Conservation (phyloP, 108 stramenopile species). For the Halocafeteria seosinensis region DNA sequence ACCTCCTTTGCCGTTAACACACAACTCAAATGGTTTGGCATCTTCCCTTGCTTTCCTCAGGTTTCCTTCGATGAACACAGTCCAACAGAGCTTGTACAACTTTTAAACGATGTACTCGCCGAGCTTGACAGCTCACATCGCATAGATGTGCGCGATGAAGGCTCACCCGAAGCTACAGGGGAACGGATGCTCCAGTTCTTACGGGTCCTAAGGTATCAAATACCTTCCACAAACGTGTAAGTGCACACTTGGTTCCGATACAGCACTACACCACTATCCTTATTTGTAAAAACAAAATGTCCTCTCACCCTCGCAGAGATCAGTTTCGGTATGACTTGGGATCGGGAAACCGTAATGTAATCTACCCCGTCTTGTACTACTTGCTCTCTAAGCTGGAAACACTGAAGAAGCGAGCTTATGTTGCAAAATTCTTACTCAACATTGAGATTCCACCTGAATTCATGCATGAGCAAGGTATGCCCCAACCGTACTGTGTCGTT, state of each 20-base stretch:
- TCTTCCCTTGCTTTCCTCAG: neutral
- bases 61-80: slow-evolving; percentile 52
- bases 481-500: too few species aligned
- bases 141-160: slow-evolving; percentile 20
- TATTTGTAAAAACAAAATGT: neutral
- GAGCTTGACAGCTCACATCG: slow-evolving; percentile 28
- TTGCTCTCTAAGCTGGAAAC: slow-evolving; percentile 30
- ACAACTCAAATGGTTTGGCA: neutral
- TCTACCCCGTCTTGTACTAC: slow-evolving; percentile 52
- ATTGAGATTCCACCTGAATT: slow-evolving; percentile 51
- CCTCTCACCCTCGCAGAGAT: neutral
- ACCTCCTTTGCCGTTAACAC: neutral
- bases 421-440: slow-evolving; percentile 44
- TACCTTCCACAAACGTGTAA: slow-evolving; percentile 20
- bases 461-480: slow-evolving; percentile 32
- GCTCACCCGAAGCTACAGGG: slow-evolving; percentile 6
- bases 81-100: slow-evolving; percentile 43
- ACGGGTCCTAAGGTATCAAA: slow-evolving; percentile 39
- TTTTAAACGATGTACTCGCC: slow-evolving; percentile 39
- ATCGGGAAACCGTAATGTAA: slow-evolving; percentile 26
- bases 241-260: neutral
- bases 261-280: neutral
- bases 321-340: slow-evolving; percentile 4
- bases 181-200: slow-evolving; percentile 42
- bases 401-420: slow-evolving; percentile 48